Conservation (phyloP, 768 basidiomycete species). For the Termitomyces sp. region DNA sequence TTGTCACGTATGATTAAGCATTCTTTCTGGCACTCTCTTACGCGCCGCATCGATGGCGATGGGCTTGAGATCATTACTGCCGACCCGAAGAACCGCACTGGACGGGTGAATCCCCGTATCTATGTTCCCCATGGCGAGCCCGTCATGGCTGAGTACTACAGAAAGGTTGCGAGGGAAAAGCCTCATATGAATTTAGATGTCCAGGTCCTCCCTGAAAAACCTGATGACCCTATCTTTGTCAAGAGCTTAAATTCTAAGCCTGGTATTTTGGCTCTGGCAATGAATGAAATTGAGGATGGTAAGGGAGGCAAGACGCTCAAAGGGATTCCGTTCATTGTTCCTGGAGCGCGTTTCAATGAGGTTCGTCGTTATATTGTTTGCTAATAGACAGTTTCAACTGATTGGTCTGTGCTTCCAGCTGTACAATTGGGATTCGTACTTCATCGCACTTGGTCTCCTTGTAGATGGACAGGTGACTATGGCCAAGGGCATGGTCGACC, state of each 20-base stretch:
- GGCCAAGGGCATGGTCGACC: conserved; percentile 98
- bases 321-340: conserved; percentile 95
- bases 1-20: conserved; percentile 96
- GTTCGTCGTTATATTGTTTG: conserved; percentile 32
- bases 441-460: conserved; percentile 88
- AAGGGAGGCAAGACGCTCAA: conserved; percentile 78
- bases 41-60: conserved; percentile 93
- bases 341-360: conserved; percentile 92
- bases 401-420: conserved; percentile 37
- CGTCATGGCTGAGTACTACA: conserved; percentile 93
- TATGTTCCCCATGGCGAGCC: conserved; percentile 94
- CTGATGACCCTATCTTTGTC: conserved; percentile 84
- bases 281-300: conserved; percentile 84
- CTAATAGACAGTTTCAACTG: conserved; percentile 6
- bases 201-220: conserved; percentile 79
- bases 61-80: conserved; percentile 96
- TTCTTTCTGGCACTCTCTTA: conserved; percentile 98
- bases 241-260: conserved; percentile 93
- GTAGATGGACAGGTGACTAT: conserved; percentile 92
- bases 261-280: conserved; percentile 90
- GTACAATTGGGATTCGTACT: conserved; percentile 96
- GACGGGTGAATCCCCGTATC: conserved; percentile 84
- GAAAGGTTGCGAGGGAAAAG: conserved; percentile 83
- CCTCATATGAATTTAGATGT: conserved; percentile 94
- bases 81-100: conserved; percentile 95